These are phyloP conservation scores for Verticillium tricorpus DNA, from an alignment of 2,329 filamentous ascomycete species.

Conservation along the genomic window DNA sequence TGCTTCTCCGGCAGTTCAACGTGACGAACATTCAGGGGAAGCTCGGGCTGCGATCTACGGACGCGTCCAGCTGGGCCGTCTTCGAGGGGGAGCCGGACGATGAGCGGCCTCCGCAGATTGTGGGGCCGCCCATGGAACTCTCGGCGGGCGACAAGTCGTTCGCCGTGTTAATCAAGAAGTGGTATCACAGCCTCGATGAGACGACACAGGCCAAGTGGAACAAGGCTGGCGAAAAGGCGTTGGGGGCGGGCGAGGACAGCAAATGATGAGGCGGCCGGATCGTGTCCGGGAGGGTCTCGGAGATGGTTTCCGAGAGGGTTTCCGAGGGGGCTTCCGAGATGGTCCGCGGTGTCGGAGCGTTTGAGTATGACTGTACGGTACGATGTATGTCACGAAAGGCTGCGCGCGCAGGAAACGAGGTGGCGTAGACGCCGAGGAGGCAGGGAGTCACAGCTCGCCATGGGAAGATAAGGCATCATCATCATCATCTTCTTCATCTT, in stretches of 20 bases:
- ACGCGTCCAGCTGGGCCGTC: constrained; percentile 57
- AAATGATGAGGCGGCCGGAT: background rate
- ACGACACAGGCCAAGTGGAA: constrained; percentile 42
- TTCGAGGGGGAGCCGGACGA: constrained; percentile 39
- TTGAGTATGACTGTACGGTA: background rate
- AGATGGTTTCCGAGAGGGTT: too few species aligned
- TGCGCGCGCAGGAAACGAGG: background rate
- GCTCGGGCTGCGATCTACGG: constrained; percentile 51
- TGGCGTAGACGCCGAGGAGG: background rate
- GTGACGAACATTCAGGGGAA: constrained; percentile 49
- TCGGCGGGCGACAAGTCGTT: constrained; percentile 44
- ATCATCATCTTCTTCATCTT: background rate
- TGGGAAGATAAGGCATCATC: background rate
- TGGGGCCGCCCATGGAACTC: constrained; percentile 56
- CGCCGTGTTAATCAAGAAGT: constrained; percentile 41
- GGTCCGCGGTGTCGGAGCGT: background rate
- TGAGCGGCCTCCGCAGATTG: constrained; percentile 45
- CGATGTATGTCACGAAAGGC: background rate
- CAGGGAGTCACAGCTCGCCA: background rate
- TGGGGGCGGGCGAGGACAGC: background rate
- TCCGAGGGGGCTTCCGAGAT: background rate
- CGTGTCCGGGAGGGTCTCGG: too few species aligned
- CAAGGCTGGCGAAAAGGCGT: constrained; percentile 36
- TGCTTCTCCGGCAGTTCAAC: constrained; percentile 53
- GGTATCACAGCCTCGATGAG: constrained; percentile 44